These are phyloP conservation scores for Aspergillus latus DNA, from an alignment of 2,329 filamentous ascomycete species.

Conservation along the genomic window DNA sequence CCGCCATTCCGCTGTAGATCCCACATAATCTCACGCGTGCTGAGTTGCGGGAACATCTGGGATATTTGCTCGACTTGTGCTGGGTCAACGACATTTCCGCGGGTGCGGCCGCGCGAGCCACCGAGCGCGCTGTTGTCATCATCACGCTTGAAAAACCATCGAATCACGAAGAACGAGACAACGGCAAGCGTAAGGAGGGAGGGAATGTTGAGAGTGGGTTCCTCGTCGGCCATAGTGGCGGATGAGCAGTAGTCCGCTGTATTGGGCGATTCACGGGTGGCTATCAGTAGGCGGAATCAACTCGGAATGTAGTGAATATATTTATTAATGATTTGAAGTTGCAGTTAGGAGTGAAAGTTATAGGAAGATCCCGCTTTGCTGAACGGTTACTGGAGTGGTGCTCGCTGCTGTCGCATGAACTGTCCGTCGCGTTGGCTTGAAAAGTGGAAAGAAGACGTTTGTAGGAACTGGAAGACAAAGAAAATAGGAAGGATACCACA, in stretches of 20 bases:
- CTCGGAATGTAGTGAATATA: background rate
- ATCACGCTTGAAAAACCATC: constrained; percentile 73
- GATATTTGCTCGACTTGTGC: constrained; percentile 80
- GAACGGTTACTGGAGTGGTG: background rate
- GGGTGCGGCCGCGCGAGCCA: constrained; percentile 36
- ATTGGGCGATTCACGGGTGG: background rate
- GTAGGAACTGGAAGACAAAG: background rate
- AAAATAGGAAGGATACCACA: background rate
- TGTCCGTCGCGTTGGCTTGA: background rate
- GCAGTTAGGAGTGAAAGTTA: background rate
- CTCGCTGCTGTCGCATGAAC: constrained; percentile 6
- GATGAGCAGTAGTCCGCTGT: constrained; percentile 4
- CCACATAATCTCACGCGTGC: constrained; percentile 82
- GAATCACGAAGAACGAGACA: constrained; percentile 75
- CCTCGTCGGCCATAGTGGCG: constrained; percentile 52
- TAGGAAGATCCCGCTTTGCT: background rate
- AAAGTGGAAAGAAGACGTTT: background rate
- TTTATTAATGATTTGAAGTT: background rate
- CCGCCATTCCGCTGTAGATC: constrained; percentile 88
- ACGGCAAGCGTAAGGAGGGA: constrained; percentile 80
- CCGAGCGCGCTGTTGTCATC: constrained; percentile 27
- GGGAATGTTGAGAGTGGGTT: constrained; percentile 77
- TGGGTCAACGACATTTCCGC: constrained; percentile 57
- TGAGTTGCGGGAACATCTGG: constrained; percentile 92
- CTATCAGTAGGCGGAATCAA: background rate